These are phyloP conservation scores for Vicia sativa DNA, from an alignment of 306 rosid genomes.

Conservation along the genomic window DNA sequence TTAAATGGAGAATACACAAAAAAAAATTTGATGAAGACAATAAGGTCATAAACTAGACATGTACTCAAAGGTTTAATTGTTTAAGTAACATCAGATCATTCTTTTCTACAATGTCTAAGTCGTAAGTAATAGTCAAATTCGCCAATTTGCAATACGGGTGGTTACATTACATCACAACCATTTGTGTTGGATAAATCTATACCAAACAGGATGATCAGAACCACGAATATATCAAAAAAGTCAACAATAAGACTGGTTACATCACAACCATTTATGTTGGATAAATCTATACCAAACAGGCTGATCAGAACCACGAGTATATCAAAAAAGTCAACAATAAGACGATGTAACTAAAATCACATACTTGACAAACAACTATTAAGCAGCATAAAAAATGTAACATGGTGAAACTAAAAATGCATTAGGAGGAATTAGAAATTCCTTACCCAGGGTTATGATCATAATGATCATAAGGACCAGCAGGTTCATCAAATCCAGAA, in stretches of 20 bases:
- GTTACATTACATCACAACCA: conserved; percentile 22
- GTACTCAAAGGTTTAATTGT: conserved; percentile 9
- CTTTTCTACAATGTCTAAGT: background rate
- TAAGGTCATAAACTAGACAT: background rate
- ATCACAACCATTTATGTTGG: conserved; percentile 15
- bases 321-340: background rate
- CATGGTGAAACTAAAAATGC: conserved; percentile 5
- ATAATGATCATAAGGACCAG: conserved; percentile 43
- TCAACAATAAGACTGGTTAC: background rate
- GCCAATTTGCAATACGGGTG: background rate
- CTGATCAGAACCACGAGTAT: conserved; percentile 6
- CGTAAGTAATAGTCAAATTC: background rate
- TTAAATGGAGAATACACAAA: conserved; percentile 11
- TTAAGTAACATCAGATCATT: background rate
- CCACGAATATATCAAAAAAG: background rate
- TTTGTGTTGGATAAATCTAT: background rate
- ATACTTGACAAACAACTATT: conserved; percentile 6
- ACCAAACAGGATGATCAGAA: conserved; percentile 8
- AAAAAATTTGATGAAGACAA: background rate
- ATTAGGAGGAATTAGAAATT: conserved; percentile 26
- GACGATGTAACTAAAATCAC: background rate
- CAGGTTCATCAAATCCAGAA: conserved; percentile 47
- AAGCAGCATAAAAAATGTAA: background rate
- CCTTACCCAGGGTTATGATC: conserved; percentile 55
- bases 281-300: background rate